Evolutionary conservation across 2,329 filamentous ascomycete species (phyloP).

Genomic region (Cyclaneusma minus): DNA sequence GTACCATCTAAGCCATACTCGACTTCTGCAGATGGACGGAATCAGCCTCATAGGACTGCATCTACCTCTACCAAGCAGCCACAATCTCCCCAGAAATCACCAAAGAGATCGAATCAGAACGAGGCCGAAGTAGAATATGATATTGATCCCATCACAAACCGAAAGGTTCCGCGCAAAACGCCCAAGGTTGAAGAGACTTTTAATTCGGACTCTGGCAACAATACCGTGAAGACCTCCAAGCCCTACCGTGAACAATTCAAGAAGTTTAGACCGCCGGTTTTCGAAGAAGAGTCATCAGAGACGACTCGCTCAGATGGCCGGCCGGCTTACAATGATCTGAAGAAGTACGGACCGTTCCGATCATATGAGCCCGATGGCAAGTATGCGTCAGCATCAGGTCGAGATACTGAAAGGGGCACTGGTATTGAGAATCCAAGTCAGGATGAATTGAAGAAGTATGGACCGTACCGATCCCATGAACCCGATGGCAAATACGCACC

Average conservation of each 20-base stretch:
- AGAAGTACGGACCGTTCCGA: conserved; percentile 21
- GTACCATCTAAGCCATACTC: conserved; percentile 1
- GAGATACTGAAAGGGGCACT: too few relatives aligned
- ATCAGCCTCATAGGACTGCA: too few relatives aligned
- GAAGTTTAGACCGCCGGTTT: conserved; percentile 13
- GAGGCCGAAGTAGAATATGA: too few relatives aligned
- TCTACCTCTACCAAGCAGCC: neutral
- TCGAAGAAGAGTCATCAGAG: conserved; percentile 6
- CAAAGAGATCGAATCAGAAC: too few relatives aligned
- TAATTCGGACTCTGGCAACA: too few relatives aligned
- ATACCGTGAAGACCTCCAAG: conserved; percentile 19
- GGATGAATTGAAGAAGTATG: conserved; percentile 17
- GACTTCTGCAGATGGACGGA: too few relatives aligned
- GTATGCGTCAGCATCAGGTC: conserved; percentile 5
- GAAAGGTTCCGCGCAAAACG: too few relatives aligned
- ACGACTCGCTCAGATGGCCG: conserved; percentile 18
- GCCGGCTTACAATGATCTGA: conserved; percentile 1
- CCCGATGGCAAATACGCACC: conserved; percentile 21
- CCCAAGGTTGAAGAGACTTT: too few relatives aligned
- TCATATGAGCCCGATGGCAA: conserved; percentile 26
- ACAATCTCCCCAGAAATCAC: neutral
- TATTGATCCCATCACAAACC: conserved; percentile 45
- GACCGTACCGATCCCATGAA: conserved; percentile 20
- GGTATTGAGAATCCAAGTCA: neutral
- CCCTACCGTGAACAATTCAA: conserved; percentile 21